These are phyloP conservation scores for Globisporangium viniferum DNA, from an alignment of 352 stramenopile genomes.

Conservation along the genomic window DNA sequence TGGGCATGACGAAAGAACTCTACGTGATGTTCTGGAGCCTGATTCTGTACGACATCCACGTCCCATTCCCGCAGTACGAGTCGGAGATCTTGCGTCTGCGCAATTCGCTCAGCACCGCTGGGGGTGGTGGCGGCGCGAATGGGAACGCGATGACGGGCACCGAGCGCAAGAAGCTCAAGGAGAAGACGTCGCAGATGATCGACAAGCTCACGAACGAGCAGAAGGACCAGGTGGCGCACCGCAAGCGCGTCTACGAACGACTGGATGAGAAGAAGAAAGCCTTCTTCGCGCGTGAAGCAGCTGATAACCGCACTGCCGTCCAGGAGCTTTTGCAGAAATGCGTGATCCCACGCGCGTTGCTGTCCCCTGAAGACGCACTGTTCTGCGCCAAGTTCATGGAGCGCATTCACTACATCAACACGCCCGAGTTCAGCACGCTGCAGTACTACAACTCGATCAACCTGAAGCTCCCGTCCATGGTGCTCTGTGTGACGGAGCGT, in stretches of 20 bases:
- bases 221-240: slow-evolving; percentile 82
- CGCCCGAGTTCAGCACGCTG: slow-evolving; percentile 66
- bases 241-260: slow-evolving; percentile 79
- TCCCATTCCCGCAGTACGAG: slow-evolving; percentile 85
- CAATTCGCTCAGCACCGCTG: slow-evolving; percentile 45
- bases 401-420: slow-evolving; percentile 68
- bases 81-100: slow-evolving; percentile 73
- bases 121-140: slow-evolving; percentile 17
- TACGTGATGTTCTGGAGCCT: slow-evolving; percentile 87
- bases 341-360: slow-evolving; percentile 67
- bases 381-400: slow-evolving; percentile 87
- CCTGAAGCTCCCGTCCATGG: slow-evolving; percentile 70
- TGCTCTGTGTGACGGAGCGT: slow-evolving; percentile 80
- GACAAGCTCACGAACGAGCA: slow-evolving; percentile 83
- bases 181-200: slow-evolving; percentile 75
- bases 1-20: slow-evolving; percentile 68
- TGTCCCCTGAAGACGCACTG: slow-evolving; percentile 82
- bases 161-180: slow-evolving; percentile 82
- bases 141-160: slow-evolving; percentile 27
- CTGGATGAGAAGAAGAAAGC: slow-evolving; percentile 65
- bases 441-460: slow-evolving; percentile 84
- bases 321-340: slow-evolving; percentile 78
- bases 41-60: slow-evolving; percentile 85
- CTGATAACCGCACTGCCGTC: slow-evolving; percentile 46
- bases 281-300: slow-evolving; percentile 52